These are phyloP conservation scores for Eutrema yunnanense DNA, from an alignment of 345 rosid genomes.

Conservation along the genomic window DNA sequence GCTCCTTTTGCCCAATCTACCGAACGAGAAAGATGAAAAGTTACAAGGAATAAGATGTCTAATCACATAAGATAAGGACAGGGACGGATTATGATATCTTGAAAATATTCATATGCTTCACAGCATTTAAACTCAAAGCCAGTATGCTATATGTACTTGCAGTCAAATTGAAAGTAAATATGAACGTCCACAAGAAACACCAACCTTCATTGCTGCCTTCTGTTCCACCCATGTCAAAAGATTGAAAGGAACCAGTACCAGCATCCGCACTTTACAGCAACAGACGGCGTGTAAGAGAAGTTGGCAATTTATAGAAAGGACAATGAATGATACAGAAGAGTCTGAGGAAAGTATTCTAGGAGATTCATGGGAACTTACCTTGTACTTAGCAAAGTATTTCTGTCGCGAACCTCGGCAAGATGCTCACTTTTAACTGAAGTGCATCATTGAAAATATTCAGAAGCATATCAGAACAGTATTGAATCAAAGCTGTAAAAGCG, in stretches of 20 bases:
- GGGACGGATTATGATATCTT: neutral
- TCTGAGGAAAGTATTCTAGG: neutral
- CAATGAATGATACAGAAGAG: neutral
- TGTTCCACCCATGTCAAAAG: conserved; percentile 63
- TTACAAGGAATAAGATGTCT: neutral
- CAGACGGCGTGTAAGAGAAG: conserved; percentile 24
- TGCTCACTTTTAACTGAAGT: conserved; percentile 79
- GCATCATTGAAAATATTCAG: conserved; percentile 19
- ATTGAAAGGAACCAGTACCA: conserved; percentile 49
- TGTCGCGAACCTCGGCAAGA: conserved; percentile 81
- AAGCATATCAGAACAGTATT: neutral
- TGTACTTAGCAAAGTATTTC: conserved; percentile 40
- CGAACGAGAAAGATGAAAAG: neutral
- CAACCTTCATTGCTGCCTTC: conserved; percentile 71
- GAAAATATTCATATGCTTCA: neutral
- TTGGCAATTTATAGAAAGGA: conserved; percentile 9
- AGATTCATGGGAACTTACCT: conserved; percentile 31
- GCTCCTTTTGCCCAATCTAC: conserved; percentile 63
- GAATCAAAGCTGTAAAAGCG: conserved; percentile 2
- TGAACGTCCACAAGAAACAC: conserved; percentile 3
- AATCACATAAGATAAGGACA: neutral
- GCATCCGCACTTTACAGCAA: conserved; percentile 51
- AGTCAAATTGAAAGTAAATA: neutral
- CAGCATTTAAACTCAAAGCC: conserved; percentile 1
- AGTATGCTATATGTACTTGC: neutral